phyloP scores from a whole-genome alignment of 192 early-diverging fungal species.

The Backusella morwellensis region DNA sequence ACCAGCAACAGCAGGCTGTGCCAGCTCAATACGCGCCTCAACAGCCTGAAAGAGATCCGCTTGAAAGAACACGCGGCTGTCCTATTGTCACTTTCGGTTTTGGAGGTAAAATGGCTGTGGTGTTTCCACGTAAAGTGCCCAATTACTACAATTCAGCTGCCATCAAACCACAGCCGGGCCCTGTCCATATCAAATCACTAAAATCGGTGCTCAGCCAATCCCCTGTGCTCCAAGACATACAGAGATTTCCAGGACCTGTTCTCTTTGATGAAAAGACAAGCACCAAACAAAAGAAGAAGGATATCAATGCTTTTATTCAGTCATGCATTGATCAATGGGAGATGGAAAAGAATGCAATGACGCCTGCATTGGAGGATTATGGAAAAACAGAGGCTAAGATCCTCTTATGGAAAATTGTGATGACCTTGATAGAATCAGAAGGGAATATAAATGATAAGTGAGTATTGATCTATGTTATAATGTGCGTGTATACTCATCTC shows the following conservation, averaged over 20 bases:
- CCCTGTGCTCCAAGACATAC: conserved; percentile 19
- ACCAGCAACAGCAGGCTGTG: not conserved
- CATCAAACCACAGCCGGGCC: conserved; percentile 8
- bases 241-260: conserved; percentile 55
- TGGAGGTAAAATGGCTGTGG: conserved; percentile 66
- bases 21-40: not conserved
- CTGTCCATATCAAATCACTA: conserved; percentile 47
- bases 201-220: conserved; percentile 35
- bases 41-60: conserved; percentile 27
- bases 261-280: conserved; percentile 50
- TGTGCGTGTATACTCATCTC: not conserved
- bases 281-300: conserved; percentile 48
- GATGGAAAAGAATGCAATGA: not conserved
- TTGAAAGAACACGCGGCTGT: conserved; percentile 45
- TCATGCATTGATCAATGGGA: conserved; percentile 27
- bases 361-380: conserved; percentile 1
- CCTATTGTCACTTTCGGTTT: conserved; percentile 75
- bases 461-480: conserved; percentile 1
- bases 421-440: conserved; percentile 61
- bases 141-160: conserved; percentile 38
- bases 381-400: conserved; percentile 17
- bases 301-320: conserved; percentile 41
- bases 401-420: conserved; percentile 63
- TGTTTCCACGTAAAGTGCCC: conserved; percentile 61
- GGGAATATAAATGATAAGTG: conserved; percentile 57